A percentile compares a stretch with the other conserved stretches of the same genome.
Conservation (phyloP, 1,284 basidiomycete species). For the Tylopilus orsonianus region DNA sequence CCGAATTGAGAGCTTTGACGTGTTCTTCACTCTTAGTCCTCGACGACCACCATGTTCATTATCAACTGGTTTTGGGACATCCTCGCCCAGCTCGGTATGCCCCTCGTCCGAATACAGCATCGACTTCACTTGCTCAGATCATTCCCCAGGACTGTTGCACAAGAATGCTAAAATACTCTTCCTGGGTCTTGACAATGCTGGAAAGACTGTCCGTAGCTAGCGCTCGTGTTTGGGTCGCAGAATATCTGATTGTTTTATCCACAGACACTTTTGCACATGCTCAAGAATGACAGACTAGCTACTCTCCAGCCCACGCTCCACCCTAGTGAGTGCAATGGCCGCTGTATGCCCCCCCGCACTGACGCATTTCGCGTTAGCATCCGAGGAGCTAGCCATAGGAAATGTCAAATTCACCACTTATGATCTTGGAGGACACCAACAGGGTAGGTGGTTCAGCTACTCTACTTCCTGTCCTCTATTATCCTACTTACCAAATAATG, state of each 20-base stretch:
- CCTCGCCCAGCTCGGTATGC: constrained; percentile 83
- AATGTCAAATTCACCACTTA: constrained; percentile 99
- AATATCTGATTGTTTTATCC: constrained; percentile 5
- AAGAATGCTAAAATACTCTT: constrained; percentile 99
- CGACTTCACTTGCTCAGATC: not conserved
- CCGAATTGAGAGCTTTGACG: constrained; percentile 15
- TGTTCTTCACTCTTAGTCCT: constrained; percentile 25
- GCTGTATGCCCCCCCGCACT: not conserved
- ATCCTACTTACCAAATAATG: constrained; percentile 8
- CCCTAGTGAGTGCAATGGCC: constrained; percentile 67
- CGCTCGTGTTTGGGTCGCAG: not conserved
- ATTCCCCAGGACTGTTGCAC: constrained; percentile 80
- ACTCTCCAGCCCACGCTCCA: constrained; percentile 98
- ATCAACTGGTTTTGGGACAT: constrained; percentile 96
- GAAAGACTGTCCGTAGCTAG: constrained; percentile 83
- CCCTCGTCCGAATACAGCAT: constrained; percentile 6
- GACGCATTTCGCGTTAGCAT: constrained; percentile 59
- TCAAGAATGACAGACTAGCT: constrained; percentile 98
- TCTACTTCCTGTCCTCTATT: constrained; percentile 7
- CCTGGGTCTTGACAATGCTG: constrained; percentile 97
- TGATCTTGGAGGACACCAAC: constrained; percentile 96
- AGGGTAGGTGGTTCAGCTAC: constrained; percentile 57
- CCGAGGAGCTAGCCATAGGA: constrained; percentile 98
- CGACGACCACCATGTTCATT: constrained; percentile 67
- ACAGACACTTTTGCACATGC: constrained; percentile 97